phyloP scores from a whole-genome alignment of 75 land plant species.

The Pinus taeda region DNA sequence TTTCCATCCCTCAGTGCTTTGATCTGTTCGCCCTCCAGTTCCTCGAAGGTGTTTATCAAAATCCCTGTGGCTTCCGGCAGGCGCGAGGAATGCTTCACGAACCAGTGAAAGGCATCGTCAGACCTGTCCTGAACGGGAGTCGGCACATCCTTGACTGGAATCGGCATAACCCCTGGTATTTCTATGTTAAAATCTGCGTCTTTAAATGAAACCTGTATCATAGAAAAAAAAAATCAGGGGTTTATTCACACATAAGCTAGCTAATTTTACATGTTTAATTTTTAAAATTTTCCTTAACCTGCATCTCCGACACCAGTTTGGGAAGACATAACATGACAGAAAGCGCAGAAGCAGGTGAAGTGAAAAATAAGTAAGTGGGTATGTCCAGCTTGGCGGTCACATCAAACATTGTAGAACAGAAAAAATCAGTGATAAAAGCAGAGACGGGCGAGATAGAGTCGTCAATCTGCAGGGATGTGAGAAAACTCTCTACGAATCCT shows the following conservation, averaged over 20 bases:
- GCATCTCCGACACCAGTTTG: constrained; percentile 11
- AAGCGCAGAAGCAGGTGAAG: constrained; percentile 21
- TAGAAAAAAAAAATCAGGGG: no score
- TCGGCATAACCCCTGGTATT: constrained; percentile 35
- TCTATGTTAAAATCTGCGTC: constrained; percentile 21
- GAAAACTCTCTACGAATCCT: neutral
- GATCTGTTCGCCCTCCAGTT: constrained; percentile 26
- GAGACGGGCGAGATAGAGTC: neutral
- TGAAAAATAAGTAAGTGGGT: constrained; percentile 35
- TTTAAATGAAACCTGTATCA: constrained; percentile 14
- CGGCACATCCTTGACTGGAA: constrained; percentile 20
- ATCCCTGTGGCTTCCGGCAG: constrained; percentile 43
- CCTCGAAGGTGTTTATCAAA: constrained; percentile 48
- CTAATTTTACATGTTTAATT: no score
- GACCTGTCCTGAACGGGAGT: constrained; percentile 37
- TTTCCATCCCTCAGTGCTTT: constrained; percentile 4
- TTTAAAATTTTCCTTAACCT: neutral
- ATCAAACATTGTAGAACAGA: constrained; percentile 35
- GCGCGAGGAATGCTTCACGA: constrained; percentile 15
- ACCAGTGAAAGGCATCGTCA: constrained; percentile 12
- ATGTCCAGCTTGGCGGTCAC: constrained; percentile 32
- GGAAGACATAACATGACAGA: constrained; percentile 24
- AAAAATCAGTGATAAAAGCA: constrained; percentile 41
- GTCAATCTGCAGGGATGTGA: neutral
- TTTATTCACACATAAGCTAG: no score